Percentiles rank a stretch among this genome's conserved stretches.
These are phyloP conservation scores for Trifolium subterraneum DNA, from an alignment of 306 rosid species.

Conservation along the genomic window DNA sequence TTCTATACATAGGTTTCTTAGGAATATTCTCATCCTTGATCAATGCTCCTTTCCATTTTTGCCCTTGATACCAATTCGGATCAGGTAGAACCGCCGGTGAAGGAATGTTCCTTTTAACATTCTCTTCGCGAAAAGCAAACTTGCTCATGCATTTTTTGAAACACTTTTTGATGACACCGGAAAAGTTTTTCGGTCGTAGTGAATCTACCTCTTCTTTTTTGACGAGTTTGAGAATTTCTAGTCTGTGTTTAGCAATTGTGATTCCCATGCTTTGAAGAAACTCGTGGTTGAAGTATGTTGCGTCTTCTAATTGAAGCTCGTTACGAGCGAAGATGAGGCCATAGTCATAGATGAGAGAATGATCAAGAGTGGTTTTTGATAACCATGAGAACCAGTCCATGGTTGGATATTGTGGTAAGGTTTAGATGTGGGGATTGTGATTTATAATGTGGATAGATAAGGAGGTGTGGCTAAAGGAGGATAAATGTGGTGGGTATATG, in stretches of 20 bases:
- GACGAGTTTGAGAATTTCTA: conserved; percentile 86
- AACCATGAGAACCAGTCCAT: conserved; percentile 99
- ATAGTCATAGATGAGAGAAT: conserved; percentile 70
- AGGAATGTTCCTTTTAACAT: conserved; percentile 24
- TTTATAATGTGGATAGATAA: conserved; percentile 35
- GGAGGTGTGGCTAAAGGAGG: conserved; percentile 37
- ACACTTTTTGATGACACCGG: conserved; percentile 57
- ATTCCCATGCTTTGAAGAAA: conserved; percentile 90
- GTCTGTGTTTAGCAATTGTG: conserved; percentile 85
- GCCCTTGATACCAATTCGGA: conserved; percentile 42
- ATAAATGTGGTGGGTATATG: conserved; percentile 58
- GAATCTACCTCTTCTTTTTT: conserved; percentile 44
- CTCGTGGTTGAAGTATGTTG: conserved; percentile 74
- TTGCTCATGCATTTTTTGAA: conserved; percentile 61
- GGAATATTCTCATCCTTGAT: conserved; percentile 47
- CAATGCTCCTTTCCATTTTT: conserved; percentile 50
- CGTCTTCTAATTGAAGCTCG: conserved; percentile 66
- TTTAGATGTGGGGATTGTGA: conserved; percentile 37
- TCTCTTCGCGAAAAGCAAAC: conserved; percentile 41
- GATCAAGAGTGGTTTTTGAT: conserved; percentile 72
- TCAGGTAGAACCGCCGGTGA: conserved; percentile 22
- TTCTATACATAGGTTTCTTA: conserved; percentile 42
- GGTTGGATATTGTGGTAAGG: conserved; percentile 31
- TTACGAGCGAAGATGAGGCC: conserved; percentile 77
- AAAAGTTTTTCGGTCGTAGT: conserved; percentile 39